Conservation (phyloP, 2,329 filamentous ascomycete species). For the Fusarium chlamydosporum region DNA sequence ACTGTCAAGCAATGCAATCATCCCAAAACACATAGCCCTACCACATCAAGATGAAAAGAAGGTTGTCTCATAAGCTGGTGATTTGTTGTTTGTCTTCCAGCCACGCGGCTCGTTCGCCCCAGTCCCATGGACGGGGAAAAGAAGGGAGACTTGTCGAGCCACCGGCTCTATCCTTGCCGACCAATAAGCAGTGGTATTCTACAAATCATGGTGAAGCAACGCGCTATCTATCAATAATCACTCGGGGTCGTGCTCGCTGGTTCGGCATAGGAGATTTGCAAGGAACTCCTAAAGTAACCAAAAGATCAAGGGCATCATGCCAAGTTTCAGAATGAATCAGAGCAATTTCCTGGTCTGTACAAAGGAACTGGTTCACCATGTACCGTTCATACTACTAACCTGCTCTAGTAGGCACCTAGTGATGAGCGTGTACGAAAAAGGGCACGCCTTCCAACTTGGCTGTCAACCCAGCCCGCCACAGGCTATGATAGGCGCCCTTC, state of each 20-base stretch:
- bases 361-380: conserved; percentile 12
- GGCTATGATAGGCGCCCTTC: conserved; percentile 27
- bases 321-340: conserved; percentile 40
- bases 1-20: conserved; percentile 12
- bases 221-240: neutral
- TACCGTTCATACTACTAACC: conserved; percentile 12
- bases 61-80: neutral
- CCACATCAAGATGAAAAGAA: neutral
- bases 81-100: conserved; percentile 22
- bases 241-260: conserved; percentile 1
- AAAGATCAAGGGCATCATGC: conserved; percentile 18
- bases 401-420: conserved; percentile 20
- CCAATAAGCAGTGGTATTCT: conserved; percentile 1
- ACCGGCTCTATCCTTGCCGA: conserved; percentile 20
- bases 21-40: conserved; percentile 16
- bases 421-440: conserved; percentile 30
- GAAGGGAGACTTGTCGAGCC: conserved; percentile 18
- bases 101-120: conserved; percentile 29
- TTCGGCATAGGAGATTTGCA: conserved; percentile 1
- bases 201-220: neutral
- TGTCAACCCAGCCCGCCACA: conserved; percentile 43
- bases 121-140: conserved; percentile 31
- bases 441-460: conserved; percentile 34
- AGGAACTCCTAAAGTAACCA: conserved; percentile 10
- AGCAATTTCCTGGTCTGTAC: conserved; percentile 32